phyloP scores from a whole-genome alignment of 2,329 filamentous ascomycete genomes.

The Sphaceloma murrayae region DNA sequence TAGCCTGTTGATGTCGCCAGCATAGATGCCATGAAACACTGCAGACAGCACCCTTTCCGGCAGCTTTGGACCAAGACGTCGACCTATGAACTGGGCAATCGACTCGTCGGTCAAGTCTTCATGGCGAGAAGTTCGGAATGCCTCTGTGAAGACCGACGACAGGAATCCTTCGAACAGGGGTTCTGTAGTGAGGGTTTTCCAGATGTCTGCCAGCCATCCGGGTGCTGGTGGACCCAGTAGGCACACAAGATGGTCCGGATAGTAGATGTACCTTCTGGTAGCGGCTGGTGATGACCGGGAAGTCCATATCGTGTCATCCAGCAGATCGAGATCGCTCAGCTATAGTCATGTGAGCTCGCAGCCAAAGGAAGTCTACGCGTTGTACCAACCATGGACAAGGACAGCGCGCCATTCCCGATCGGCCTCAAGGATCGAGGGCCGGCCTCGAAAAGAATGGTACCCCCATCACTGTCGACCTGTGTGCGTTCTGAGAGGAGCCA shows the following conservation, averaged over 20 bases:
- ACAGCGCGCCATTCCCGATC: constrained; percentile 51
- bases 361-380: no score
- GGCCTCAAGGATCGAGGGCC: constrained; percentile 69
- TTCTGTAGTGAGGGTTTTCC: constrained; percentile 38
- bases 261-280: constrained; percentile 71
- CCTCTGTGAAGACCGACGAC: constrained; percentile 30
- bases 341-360: constrained; percentile 26
- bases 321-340: constrained; percentile 50
- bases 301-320: constrained; percentile 48
- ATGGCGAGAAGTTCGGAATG: constrained; percentile 23
- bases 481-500: constrained; percentile 67
- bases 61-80: constrained; percentile 45
- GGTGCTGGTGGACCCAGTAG: constrained; percentile 41
- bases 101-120: constrained; percentile 53
- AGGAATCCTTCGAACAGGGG: constrained; percentile 46
- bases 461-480: constrained; percentile 51
- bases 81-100: constrained; percentile 55
- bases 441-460: constrained; percentile 65
- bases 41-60: constrained; percentile 69
- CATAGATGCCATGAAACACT: constrained; percentile 78
- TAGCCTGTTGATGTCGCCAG: constrained; percentile 73
- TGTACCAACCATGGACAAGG: constrained; percentile 69
- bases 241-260: constrained; percentile 68
- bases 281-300: constrained; percentile 43
- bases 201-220: constrained; percentile 26